Evolutionary conservation across 371 early-diverging fungal species (phyloP), one percentile per base, ranked within the genome.

Genomic region (Mortierella sp.): DNA sequence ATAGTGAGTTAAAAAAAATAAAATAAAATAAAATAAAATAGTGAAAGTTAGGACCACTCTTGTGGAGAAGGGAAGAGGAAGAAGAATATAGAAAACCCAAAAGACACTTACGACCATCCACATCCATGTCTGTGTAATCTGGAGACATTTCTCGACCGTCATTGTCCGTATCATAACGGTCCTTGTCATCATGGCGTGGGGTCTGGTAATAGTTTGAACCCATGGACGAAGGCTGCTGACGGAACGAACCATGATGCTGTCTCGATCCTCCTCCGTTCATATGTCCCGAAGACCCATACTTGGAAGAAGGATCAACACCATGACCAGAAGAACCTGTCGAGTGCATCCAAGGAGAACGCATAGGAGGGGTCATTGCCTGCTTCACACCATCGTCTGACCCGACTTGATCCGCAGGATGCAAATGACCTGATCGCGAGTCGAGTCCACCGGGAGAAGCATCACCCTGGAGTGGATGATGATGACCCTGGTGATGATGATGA

Each of bases 71-170:
- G 23, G 4, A 9, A 28, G 57, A 37, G 12, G 21, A 46, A n/a
- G 3, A 26, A 7, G n/a, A n/a, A n/a, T n/a, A n/a, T n/a, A n/a
- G n/a, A n/a, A n/a, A n/a, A n/a, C n/a, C n/a, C n/a, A 45, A 48
- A 56, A 30, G 45, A 23, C 44, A 68, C 68, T 61, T 64, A 64
- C 68, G 68, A n/a, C 65, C 68, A 65, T 74, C 73, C 0, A 59
- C 25, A 47, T 73, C 73, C 21, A 66, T 18, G 23, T 68, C 68
- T 0, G 63, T 60, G 28, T 68, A 74, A 3, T 68, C 68, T 7
- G 74, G 74, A 2, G 74, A 74, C 19, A 65, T 45, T 6, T 68
- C 74, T n/a, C 68, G 46, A 23, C 26, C 53, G 23, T 68, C 68
- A 25, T 62, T 37, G 16, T 74, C 74, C 12, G n/a, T 60, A 0